Conservation (phyloP, 257 asterid species). For the Catharanthus roseus region DNA sequence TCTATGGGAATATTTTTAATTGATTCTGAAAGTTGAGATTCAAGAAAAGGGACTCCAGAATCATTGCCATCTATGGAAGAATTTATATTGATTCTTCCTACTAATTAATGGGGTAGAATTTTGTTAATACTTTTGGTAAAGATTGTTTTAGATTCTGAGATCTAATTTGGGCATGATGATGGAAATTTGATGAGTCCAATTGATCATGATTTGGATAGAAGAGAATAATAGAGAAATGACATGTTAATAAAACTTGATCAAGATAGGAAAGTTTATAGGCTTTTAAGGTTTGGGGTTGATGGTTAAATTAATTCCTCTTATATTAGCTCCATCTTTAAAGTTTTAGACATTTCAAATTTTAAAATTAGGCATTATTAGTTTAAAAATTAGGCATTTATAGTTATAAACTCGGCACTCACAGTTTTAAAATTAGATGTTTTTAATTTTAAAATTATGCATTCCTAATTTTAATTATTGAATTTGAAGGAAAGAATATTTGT, state of each 20-base stretch:
- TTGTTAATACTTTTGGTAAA: conserved; percentile 21
- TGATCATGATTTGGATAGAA: conserved; percentile 29
- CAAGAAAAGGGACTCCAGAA: conserved; percentile 29
- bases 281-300: conserved; percentile 19
- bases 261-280: conserved; percentile 26
- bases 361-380: too few species aligned
- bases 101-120: conserved; percentile 35
- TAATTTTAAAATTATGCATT: too few species aligned
- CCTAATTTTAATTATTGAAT: too few species aligned
- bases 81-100: conserved; percentile 21
- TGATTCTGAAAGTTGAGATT: conserved; percentile 16
- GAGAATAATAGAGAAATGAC: neutral
- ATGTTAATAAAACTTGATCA: conserved; percentile 21
- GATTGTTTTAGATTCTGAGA: conserved; percentile 25
- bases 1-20: conserved; percentile 9
- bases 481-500: too few species aligned
- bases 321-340: neutral
- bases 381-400: too few species aligned
- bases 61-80: conserved; percentile 32
- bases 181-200: neutral
- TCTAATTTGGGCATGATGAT: neutral
- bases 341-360: too few species aligned
- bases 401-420: too few species aligned
- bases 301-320: neutral
- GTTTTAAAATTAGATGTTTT: too few species aligned